These are phyloP conservation scores for Cercospora sp. DNA, from an alignment of 2,329 filamentous ascomycete species.

Conservation along the genomic window DNA sequence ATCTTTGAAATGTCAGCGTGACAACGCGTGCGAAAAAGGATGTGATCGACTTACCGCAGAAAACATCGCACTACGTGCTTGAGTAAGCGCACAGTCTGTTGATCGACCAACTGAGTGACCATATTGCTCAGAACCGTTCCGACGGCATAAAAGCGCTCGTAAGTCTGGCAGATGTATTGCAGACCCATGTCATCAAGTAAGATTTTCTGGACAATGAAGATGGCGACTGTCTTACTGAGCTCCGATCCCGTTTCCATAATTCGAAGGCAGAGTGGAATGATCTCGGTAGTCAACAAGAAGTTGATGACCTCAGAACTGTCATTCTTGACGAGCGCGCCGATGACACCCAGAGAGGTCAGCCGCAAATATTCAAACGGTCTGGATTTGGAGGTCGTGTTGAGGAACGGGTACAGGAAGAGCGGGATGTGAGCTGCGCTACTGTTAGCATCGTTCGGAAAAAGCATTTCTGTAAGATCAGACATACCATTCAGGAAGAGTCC, in stretches of 20 bases:
- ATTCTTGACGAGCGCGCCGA: conserved; percentile 96
- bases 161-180: conserved; percentile 98
- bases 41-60: conserved; percentile 65
- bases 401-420: conserved; percentile 94
- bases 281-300: conserved; percentile 96
- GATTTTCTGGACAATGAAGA: conserved; percentile 99
- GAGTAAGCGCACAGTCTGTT: conserved; percentile 89
- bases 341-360: conserved; percentile 91
- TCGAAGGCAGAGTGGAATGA: conserved; percentile 92
- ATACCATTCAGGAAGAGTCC: conserved; percentile 89
- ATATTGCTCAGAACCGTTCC: conserved; percentile 98
- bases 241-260: conserved; percentile 99
- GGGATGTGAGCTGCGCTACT: conserved; percentile 78
- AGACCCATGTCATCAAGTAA: conserved; percentile 93
- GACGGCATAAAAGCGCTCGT: conserved; percentile 97
- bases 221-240: conserved; percentile 96
- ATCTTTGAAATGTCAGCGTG: conserved; percentile 51
- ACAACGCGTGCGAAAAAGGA: not conserved
- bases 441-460: conserved; percentile 20
- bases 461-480: conserved; percentile 27
- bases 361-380: conserved; percentile 96
- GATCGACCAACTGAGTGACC: conserved; percentile 95
- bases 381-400: conserved; percentile 98
- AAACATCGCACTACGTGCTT: conserved; percentile 99
- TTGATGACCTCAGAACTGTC: conserved; percentile 99